Percentiles rank a stretch among this genome's conserved stretches.
These are phyloP conservation scores for Scedosporium minutisporum DNA, from an alignment of 2,329 filamentous ascomycete species.

Conservation along the genomic window DNA sequence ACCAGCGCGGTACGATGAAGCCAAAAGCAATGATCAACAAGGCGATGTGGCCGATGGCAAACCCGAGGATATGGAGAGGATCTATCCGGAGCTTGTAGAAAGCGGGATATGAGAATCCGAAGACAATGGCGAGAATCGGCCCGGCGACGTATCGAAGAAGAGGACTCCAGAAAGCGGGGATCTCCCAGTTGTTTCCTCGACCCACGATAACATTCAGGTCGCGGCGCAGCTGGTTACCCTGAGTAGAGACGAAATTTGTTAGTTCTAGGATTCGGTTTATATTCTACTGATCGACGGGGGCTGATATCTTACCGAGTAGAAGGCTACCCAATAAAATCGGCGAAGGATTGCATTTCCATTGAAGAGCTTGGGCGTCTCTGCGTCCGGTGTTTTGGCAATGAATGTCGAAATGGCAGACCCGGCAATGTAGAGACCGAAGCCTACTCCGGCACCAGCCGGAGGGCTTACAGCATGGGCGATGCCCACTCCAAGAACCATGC, in stretches of 20 bases:
- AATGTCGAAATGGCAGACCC: slow-evolving; percentile 27
- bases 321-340: slow-evolving; percentile 42
- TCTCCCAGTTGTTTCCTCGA: slow-evolving; percentile 44
- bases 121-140: slow-evolving; percentile 40
- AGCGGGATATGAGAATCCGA: slow-evolving; percentile 40
- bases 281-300: too few species aligned
- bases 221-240: slow-evolving; percentile 46
- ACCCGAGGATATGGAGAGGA: slow-evolving; percentile 40
- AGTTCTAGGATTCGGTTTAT: not conserved
- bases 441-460: slow-evolving; percentile 37
- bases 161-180: slow-evolving; percentile 40
- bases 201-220: slow-evolving; percentile 47
- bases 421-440: slow-evolving; percentile 40
- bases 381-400: slow-evolving; percentile 32
- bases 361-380: slow-evolving; percentile 31
- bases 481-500: slow-evolving; percentile 39
- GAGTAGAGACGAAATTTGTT: slow-evolving; percentile 6
- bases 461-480: slow-evolving; percentile 36
- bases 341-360: slow-evolving; percentile 23
- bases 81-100: slow-evolving; percentile 38
- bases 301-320: not conserved
- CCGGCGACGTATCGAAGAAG: slow-evolving; percentile 40
- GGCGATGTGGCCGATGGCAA: slow-evolving; percentile 35
- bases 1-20: slow-evolving; percentile 43
- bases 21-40: slow-evolving; percentile 37